Evolutionary conservation across 768 basidiomycete species (phyloP).

Genomic region (Naganishia vishniacii): DNA sequence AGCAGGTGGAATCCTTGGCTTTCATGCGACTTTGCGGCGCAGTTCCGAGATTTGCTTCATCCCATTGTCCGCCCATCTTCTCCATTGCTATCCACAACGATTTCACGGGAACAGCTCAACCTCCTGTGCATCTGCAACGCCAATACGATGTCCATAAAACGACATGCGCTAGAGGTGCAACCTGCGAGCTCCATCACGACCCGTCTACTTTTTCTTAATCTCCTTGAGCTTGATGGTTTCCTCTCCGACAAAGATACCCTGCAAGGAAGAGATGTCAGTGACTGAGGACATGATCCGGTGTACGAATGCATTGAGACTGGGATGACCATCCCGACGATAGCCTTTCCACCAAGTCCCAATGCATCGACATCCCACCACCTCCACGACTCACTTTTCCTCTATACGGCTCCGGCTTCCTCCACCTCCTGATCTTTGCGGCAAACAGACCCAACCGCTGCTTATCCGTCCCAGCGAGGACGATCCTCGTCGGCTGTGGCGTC

Average conservation of each 20-base stretch:
- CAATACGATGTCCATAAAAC: too few species aligned
- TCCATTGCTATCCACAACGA: too few species aligned
- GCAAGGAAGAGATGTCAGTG: background rate
- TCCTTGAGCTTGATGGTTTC: conserved; percentile 87
- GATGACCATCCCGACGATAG: too few species aligned
- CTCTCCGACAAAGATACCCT: conserved; percentile 92
- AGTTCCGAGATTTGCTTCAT: too few species aligned
- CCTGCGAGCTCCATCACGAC: too few species aligned
- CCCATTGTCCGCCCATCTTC: too few species aligned
- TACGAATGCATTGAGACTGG: background rate
- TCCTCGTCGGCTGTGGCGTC: conserved; percentile 76
- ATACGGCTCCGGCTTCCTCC: conserved; percentile 90
- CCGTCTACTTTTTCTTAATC: conserved; percentile 87
- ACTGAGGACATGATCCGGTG: background rate
- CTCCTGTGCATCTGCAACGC: too few species aligned
- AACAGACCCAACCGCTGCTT: conserved; percentile 83
- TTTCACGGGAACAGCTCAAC: too few species aligned
- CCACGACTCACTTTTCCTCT: conserved; percentile 77
- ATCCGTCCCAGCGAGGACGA: conserved; percentile 73
- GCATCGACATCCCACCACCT: background rate
- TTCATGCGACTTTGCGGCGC: too few species aligned
- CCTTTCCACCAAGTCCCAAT: background rate
- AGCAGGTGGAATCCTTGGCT: too few species aligned
- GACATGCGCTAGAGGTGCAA: too few species aligned
- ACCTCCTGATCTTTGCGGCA: conserved; percentile 74